Evolutionary conservation across 2,329 filamentous ascomycete species (phyloP).

Genomic region (Ophidiomyces ophidiicola): DNA sequence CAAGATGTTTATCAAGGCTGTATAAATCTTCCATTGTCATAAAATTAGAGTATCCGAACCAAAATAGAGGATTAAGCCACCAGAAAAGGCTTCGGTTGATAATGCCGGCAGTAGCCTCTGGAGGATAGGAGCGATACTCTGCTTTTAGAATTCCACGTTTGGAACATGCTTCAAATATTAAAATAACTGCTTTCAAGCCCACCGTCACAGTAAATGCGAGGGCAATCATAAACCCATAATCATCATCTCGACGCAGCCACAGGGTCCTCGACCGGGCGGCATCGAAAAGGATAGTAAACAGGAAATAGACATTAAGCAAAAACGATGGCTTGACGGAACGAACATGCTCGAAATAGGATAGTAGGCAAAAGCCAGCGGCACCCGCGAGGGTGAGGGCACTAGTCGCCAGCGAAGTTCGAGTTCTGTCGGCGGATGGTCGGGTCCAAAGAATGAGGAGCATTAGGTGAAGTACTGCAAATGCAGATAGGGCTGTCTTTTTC

Average conservation of each 20-base stretch:
- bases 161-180: slow-evolving; percentile 35
- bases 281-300: slow-evolving; percentile 37
- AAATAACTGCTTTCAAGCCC: slow-evolving; percentile 33
- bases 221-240: slow-evolving; percentile 29
- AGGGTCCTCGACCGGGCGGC: slow-evolving; percentile 35
- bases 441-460: slow-evolving; percentile 30
- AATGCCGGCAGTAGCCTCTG: slow-evolving; percentile 42
- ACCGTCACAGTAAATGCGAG: slow-evolving; percentile 33
- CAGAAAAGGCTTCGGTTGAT: slow-evolving; percentile 40
- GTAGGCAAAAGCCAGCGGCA: slow-evolving; percentile 24
- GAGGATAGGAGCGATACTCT: slow-evolving; percentile 33
- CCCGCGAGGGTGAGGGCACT: slow-evolving; percentile 24
- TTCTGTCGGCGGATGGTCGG: slow-evolving; percentile 22
- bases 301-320: slow-evolving; percentile 38
- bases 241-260: slow-evolving; percentile 26
- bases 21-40: slow-evolving; percentile 36
- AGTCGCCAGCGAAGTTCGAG: slow-evolving; percentile 26
- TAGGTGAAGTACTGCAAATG: slow-evolving; percentile 27
- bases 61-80: slow-evolving; percentile 44
- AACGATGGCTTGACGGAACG: slow-evolving; percentile 37
- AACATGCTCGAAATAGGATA: slow-evolving; percentile 39
- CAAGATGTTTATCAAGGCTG: slow-evolving; percentile 35
- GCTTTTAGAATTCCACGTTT: slow-evolving; percentile 34
- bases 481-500: slow-evolving; percentile 23
- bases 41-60: slow-evolving; percentile 35